Evolutionary conservation across 345 rosid species (phyloP), one percentile per base, ranked within the genome.

Genomic region (Pugionium dolabratum): DNA sequence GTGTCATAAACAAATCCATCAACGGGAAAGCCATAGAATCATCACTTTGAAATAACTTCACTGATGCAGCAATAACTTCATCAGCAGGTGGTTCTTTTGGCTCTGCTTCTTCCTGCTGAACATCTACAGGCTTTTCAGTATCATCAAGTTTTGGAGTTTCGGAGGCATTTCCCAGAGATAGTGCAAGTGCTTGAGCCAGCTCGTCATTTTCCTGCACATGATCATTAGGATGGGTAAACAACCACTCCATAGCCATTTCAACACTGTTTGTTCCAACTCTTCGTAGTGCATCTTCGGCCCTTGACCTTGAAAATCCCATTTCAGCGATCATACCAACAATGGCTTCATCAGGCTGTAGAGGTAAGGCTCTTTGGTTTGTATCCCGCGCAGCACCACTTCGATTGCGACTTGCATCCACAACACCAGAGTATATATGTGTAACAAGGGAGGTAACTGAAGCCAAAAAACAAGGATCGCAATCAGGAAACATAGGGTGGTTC

Each of bases 171-270:
- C 98, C 98, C 41, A 93, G 86, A 64, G 97, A 93, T 18, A 93
- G 71, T 55, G 98, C 97, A 76, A 93, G 91, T 37, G 98, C 98
- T 44, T 82, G 90, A 58, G 98, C 98, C 63, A 93, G 79, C 73
- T 93, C 97, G 78, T 93, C 98, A 81, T 93, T 96, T 79, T 93
- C 98, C 79, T 88, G 98, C 73, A 86, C 94, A 75, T 84, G 90
- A 76, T 90, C 96, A 59, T 93, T 97, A 47, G 85, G 80, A 79
- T 93, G 91, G 79, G 74, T 86, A 76, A 85, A 74, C 62, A 93
- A 68, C 97, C 97, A 93, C 74, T 93, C 98, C 91, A 85, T 93
- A 32, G 98, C 98, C 90, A 93, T 78, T 71, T 90, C 98, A 62
- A 93, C 97, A 83, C 96, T 93, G 71, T 93, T 93, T 36, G 98